Evolutionary conservation across 257 asterid genomes (phyloP).

Genomic region (Solanum paucissectum): DNA sequence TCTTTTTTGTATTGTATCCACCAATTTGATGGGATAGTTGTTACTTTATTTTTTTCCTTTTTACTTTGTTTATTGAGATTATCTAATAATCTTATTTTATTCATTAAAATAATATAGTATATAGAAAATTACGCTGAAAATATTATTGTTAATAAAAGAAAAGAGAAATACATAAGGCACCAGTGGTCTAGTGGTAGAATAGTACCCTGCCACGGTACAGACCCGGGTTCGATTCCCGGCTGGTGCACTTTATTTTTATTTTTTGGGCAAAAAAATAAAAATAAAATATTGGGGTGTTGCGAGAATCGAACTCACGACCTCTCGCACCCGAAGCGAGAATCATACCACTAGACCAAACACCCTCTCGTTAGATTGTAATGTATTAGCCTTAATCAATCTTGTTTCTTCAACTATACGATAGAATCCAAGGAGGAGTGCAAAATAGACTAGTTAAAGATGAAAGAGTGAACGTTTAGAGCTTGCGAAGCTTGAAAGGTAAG

Average conservation of each 20-base stretch:
- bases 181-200: conserved; percentile 96
- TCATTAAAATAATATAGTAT: too few species aligned
- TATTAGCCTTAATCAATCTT: accelerated
- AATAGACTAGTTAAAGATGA: background rate
- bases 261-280: background rate
- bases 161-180: conserved; percentile 14
- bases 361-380: background rate
- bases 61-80: background rate
- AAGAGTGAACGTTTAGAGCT: too few species aligned
- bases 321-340: conserved; percentile 29
- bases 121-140: too few species aligned
- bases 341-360: conserved; percentile 41
- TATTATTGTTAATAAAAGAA: too few species aligned
- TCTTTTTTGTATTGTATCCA: background rate
- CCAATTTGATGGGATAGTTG: background rate
- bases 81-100: too few species aligned
- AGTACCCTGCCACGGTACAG: conserved; percentile 89
- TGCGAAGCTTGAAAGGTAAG: background rate
- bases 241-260: background rate
- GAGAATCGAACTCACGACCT: conserved; percentile 42
- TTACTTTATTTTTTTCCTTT: too few species aligned
- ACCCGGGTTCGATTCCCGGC: conserved; percentile 69
- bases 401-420: too few species aligned
- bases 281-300: conserved; percentile 11
- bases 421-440: background rate